Conservation (phyloP, 2,329 filamentous ascomycete genomes). For the Calonectria leucothoes region DNA sequence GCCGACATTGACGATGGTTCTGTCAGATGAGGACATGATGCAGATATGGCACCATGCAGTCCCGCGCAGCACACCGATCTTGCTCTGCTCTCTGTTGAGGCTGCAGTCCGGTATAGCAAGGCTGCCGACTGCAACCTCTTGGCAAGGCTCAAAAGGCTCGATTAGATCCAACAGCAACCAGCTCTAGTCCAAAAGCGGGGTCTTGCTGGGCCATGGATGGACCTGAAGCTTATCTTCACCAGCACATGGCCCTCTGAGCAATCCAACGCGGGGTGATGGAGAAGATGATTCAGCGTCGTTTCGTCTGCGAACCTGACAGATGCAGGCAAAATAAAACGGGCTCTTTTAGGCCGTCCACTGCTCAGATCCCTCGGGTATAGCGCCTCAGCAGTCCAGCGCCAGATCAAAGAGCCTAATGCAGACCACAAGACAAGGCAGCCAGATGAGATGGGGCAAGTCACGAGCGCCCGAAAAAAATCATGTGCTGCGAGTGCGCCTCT, state of each 20-base stretch:
- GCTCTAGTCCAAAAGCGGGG: neutral
- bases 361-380: neutral
- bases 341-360: neutral
- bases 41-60: neutral
- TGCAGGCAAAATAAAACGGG: neutral
- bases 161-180: neutral
- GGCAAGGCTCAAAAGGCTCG: too few relatives aligned
- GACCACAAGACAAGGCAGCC: neutral
- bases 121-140: neutral
- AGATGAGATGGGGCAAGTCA: neutral
- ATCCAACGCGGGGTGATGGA: neutral
- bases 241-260: neutral
- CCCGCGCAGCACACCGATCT: neutral
- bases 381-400: neutral
- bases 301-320: neutral
- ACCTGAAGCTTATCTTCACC: neutral
- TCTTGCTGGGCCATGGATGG: neutral
- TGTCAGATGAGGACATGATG: neutral
- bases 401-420: neutral
- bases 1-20: neutral
- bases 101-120: neutral
- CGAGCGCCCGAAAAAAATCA: neutral
- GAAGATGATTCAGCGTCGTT: neutral
- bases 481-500: neutral
- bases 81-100: neutral